Base-by-base conservation (phyloP, 2,329 filamentous ascomycete species). In the Claviceps fusiformis region DNA sequence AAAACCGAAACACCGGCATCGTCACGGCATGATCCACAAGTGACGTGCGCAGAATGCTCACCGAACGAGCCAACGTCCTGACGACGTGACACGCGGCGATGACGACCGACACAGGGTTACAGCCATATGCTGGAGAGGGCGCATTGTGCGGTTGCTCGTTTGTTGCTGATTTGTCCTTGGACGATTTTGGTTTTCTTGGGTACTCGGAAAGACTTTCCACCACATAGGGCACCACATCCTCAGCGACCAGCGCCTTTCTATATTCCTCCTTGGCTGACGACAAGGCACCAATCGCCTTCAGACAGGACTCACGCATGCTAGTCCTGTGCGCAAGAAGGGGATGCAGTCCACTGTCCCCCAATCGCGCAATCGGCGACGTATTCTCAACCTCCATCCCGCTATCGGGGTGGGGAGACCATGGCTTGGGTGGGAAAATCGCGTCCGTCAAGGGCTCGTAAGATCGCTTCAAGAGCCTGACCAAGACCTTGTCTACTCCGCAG, bases 11-110 rank as follows among this genome's bases (percentile, higher is more conserved):
- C 8, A 95, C 73, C 3, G 91, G 91, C 60, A 82, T 78, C 2
- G 87, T 85, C 52, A 95, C 85, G 6, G 84, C 86, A 57, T 89
- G 83, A 68, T 98, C 93, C 56, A 95, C 88, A 50, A 98, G 73
- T 52, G 86, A 87, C 3, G 93, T 97, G 52, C 93, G 77, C 19
- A 97, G 72, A 47, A 92, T 84, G 65, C 82, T 87, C 27, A 95
- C 85, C 1, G 90, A 95, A 46, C 93, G 82, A 2, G 89, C 89
- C 50, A 97, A 75, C 66, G 90, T 87, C 59, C 88, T 80, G 33
- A 90, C 80, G 31, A 87, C 83, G 64, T 88, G 85, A 65, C 91
- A 96, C 1, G 89, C 92, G 24, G 91, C 90, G 54, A 95, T 78
- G 27, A 97, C 76, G 27, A 95, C 91, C 3, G 81, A 73, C 8